Base-by-base conservation (phyloP, 2,329 filamentous ascomycete genomes). In the Aspergillus nomiae region DNA sequence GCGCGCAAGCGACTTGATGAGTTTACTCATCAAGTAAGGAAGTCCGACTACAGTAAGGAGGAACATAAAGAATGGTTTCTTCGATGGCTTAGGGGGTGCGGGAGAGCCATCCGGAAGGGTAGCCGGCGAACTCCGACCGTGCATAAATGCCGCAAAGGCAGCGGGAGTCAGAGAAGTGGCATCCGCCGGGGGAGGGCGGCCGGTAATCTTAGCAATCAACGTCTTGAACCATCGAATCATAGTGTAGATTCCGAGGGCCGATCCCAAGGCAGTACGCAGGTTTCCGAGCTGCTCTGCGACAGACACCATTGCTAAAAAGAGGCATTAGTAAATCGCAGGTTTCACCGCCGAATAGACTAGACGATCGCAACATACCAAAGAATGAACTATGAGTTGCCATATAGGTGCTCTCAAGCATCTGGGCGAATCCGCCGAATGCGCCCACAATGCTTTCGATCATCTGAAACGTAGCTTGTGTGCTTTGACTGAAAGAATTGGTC, bases 301-400 rank as follows among this genome's bases (percentile, higher is more conserved):
- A 10, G 94, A 95, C 45, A 99, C 92, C 94, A 99, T 98, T 60
- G 95, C 95, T 95, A 67, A 46, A 48, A 28, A 10, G 21, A 43
- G 14, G 26, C 3, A 45, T 19, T 56, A 34, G 48, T 67, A 63
- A 67, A 66, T 26, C 46, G 38, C 59, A n/a, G 21, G 4, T 19
- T 51, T 51, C 28, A 34, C 28, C 28, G 19, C 56, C 32, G 14
- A 30, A 24, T 7, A 24, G n/a, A 32, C 11, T 19, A 24, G n/a
- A 30, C 16, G 54, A 41, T 57, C 12, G 46, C 36, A n/a, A 58
- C 90, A 73, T 86, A 97, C 93, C 94, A 74, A 98, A 99, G 80
- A 99, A 99, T 59, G 92, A 97, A 7, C 94, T 97, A 79, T 99
- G 95, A 0, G 95, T 99, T 34, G 96, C 95, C 96, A 99, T 99